Conservation (phyloP, 169 alveolate species). For the Eimeria maxima region DNA sequence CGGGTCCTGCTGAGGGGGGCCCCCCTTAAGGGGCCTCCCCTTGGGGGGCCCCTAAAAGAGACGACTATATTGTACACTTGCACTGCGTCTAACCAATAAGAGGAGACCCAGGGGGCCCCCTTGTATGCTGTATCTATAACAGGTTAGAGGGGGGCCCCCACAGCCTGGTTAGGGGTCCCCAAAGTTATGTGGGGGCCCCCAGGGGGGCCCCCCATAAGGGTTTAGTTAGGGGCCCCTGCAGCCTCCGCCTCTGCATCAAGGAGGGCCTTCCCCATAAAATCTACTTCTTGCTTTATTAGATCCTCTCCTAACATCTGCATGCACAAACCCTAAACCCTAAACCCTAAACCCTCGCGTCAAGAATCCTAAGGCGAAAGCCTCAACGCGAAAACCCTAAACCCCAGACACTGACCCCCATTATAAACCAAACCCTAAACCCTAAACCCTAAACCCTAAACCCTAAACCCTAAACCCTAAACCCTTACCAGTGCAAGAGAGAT, state of each 20-base stretch:
- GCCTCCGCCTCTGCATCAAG: slow-evolving; percentile 49
- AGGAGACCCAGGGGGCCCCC: too few species aligned
- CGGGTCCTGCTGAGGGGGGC: too few species aligned
- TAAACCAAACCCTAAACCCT: too few species aligned
- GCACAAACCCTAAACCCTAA: background rate
- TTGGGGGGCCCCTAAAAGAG: too few species aligned
- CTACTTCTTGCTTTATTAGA: slow-evolving; percentile 27
- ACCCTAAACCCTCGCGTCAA: background rate
- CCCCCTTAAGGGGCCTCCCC: too few species aligned
- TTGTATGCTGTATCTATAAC: too few species aligned
- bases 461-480: slow-evolving; percentile 29
- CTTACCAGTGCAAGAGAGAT: slow-evolving; percentile 50
- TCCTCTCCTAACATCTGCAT: slow-evolving; percentile 79
- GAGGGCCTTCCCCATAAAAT: slow-evolving; percentile 10
- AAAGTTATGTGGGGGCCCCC: background rate
- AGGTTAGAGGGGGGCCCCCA: background rate
- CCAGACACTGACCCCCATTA: too few species aligned
- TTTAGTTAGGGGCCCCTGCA: background rate
- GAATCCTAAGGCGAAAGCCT: too few species aligned
- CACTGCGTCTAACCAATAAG: too few species aligned
- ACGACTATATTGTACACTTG: too few species aligned
- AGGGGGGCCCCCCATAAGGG: slow-evolving; percentile 44
- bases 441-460: slow-evolving; percentile 26
- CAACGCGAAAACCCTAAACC: slow-evolving; percentile 23
- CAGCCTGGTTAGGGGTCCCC: background rate